A percentile compares a stretch with the other conserved stretches of the same genome.
phyloP scores from a whole-genome alignment of 78 protist species.

The Salpingoeca rosetta region DNA sequence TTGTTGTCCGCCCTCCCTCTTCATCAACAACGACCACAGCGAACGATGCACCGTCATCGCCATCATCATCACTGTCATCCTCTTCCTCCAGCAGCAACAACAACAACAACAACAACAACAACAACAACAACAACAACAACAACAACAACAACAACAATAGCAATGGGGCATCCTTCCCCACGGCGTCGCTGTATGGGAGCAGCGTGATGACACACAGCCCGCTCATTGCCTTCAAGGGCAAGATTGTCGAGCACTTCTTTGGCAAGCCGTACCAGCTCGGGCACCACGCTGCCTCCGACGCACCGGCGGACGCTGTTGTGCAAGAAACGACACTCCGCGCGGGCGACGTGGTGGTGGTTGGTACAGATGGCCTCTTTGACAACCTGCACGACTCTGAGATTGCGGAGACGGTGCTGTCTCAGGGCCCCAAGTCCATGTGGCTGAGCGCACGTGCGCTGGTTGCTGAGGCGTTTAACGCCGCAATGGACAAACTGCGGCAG shows the following conservation, averaged over 20 bases:
- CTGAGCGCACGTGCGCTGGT: background rate
- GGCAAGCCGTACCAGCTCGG: conserved; percentile 1
- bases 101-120: background rate
- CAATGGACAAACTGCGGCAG: background rate
- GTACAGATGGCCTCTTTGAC: background rate
- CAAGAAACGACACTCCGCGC: background rate
- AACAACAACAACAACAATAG: background rate
- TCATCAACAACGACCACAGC: too few species aligned
- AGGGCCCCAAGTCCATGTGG: background rate
- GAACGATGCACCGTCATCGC: too few species aligned
- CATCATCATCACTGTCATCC: too few species aligned
- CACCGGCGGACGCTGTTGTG: background rate
- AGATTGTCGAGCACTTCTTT: background rate
- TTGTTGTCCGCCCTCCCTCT: too few species aligned
- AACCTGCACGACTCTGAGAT: background rate
- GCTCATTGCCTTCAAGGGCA: too few species aligned
- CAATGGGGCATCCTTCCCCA: background rate
- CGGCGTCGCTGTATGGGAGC: too few species aligned
- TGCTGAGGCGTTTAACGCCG: background rate
- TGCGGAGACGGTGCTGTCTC: background rate
- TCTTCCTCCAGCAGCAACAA: background rate
- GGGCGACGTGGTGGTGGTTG: background rate
- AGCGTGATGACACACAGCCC: too few species aligned
- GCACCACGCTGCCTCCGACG: background rate
- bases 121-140: background rate